Base-by-base conservation (phyloP, 176 grass and related monocot species). In the Phragmites australis region DNA sequence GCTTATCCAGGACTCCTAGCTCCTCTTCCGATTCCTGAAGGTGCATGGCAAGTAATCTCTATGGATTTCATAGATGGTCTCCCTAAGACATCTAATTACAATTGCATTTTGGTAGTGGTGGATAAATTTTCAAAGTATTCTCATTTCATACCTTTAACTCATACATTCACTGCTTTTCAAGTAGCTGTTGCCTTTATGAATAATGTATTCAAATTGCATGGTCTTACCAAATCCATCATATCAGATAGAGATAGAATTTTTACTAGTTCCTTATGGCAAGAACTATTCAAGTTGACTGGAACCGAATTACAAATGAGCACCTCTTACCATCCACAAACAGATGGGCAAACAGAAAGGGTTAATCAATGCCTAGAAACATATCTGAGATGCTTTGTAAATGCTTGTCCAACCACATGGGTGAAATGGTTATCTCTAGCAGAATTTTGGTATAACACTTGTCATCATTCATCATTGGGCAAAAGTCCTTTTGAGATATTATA, bases 51-150 rank as follows among this genome's bases (percentile, higher is more conserved):
- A 19, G 9, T 1, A 1, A 6, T 55, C 0, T 2, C 53, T 1
- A 1, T 55, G 21, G 53, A 55, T 4, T 55, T 55, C 1, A 55
- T 55, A 3, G 53, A 55, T 1, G 53, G 21, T 0, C 3, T 55
- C 1, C 53, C 53, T 0, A 22, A 11, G 7, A 9, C 21, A 0
- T 0, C 0, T 2, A 22, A 9, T n/a, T 55, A 11, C 1, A 11
- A 55, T 11, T 9, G n/a, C 2, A 55, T 55, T 2, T 9, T 55
- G 2, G n/a, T 55, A 1, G 53, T 55, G 1, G 53, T 55, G 1
- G 53, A 55, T 9, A 55, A 11, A 3, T 23, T 55, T 2, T 23
- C 53, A 0, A 55, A 11, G 3, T 55, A 55, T 23, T 17, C 53
- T 0, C 53, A 55, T 0, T 55, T 55, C 1, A 10, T 55, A 0